A percentile compares a stretch with the other conserved stretches of the same genome.
Evolutionary conservation across 1,284 basidiomycete species (phyloP).

Genomic region (Ceratobasidium sp.): DNA sequence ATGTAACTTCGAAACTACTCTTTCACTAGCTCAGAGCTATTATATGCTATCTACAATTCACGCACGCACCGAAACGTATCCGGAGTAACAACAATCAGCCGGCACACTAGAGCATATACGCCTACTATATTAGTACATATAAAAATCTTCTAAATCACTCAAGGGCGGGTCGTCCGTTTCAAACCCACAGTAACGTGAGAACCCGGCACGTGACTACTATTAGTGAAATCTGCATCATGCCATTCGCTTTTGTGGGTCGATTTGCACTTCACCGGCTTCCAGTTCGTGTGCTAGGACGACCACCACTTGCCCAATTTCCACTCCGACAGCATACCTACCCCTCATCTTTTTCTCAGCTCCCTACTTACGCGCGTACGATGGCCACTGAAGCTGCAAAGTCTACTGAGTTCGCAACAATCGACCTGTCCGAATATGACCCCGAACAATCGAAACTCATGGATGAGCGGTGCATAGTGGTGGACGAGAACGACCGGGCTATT

Average conservation of each 20-base stretch:
- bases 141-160: no score
- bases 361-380: conserved; percentile 25
- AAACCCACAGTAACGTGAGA: background rate
- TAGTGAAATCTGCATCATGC: conserved; percentile 17
- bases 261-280: conserved; percentile 13
- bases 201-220: background rate
- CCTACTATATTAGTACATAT: no score
- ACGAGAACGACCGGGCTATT: conserved; percentile 86
- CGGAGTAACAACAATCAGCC: no score
- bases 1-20: no score
- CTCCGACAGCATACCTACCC: background rate
- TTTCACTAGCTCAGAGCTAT: no score
- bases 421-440: conserved; percentile 79
- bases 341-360: background rate
- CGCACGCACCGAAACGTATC: no score
- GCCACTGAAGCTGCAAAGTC: conserved; percentile 32
- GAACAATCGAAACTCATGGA: conserved; percentile 94
- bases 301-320: background rate
- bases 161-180: no score
- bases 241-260: conserved; percentile 40
- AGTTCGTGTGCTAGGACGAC: background rate
- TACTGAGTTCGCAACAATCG: conserved; percentile 67
- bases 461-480: conserved; percentile 95
- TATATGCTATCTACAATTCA: no score
- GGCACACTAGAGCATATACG: no score